Base-by-base conservation (phyloP, 805 yeast genomes). In the Pichia insulana region DNA sequence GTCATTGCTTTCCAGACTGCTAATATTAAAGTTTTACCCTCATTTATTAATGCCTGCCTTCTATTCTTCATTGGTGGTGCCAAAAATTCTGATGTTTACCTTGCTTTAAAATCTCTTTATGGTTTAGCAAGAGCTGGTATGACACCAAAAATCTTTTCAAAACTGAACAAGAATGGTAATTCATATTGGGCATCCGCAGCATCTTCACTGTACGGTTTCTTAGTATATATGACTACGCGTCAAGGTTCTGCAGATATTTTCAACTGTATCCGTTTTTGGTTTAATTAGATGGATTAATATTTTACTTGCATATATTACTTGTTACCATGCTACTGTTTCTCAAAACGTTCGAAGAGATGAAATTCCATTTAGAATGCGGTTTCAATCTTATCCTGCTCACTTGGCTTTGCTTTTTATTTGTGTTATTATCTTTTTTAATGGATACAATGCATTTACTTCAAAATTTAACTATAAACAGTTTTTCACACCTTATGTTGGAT, bases 131-230 rank as follows among this genome's bases (percentile, higher is more conserved):
- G 71, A 43, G 80, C 77, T 57, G 82, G 83, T 5, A 67, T 70
- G 50, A 78, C 77, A 30, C 84, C 85, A 45, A 57, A 61, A 39
- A 50, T 70, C 22, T 69, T 81, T 37, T 73, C 74, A 15, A 78
- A 78, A 58, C 71, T 82, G 40, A 89, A 83, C 57, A 69, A 77
- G 45, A 64, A 64, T 40, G 92, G 92, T 34, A 69, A 88, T 48
- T 90, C 94, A 11, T 45, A 37, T 11, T 28, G 30, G 33, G 50
- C 48, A 15, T 45, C 45, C 16, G 10, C 50, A 2, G 39, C 46
- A 30, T 44, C 47, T 8, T 40, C 47, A 8, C 7, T 50, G 20
- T 46, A 41, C 32, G 55, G 55, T 4, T 33, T 41, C 7, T 35
- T 51, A 16, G 44, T 51, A 8, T 51, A 28, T 16, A 44, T 51